phyloP scores from a whole-genome alignment of 2,329 filamentous ascomycete species.

The Calonectria crousiana region DNA sequence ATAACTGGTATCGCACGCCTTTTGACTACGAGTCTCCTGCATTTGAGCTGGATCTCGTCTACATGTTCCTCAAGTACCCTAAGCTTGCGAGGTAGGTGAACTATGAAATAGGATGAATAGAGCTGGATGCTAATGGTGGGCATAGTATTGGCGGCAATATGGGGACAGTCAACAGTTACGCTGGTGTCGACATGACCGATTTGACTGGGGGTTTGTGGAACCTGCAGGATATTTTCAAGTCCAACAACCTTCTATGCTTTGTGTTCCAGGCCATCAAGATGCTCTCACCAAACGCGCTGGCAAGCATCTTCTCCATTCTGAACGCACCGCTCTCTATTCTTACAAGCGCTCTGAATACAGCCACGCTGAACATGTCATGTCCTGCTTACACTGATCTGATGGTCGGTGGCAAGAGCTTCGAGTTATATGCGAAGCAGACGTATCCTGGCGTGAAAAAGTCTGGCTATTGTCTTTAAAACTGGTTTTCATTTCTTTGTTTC shows the following conservation, averaged over 20 bases:
- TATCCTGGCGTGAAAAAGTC: background rate
- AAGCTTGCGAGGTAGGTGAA: background rate
- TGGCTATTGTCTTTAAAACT: background rate
- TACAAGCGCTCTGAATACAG: background rate
- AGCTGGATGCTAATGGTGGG: background rate
- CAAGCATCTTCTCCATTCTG: background rate
- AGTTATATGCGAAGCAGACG: background rate
- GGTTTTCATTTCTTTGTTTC: too few relatives aligned
- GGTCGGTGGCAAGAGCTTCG: background rate
- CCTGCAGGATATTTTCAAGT: background rate
- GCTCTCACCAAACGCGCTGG: background rate
- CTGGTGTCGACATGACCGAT: background rate
- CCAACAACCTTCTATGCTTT: background rate
- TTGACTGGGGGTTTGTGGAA: background rate
- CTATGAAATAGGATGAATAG: too few relatives aligned
- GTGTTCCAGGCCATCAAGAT: background rate
- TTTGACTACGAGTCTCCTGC: slow-evolving; percentile 54
- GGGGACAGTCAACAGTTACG: background rate
- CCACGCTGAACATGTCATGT: background rate
- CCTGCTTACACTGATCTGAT: background rate
- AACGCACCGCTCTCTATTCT: background rate
- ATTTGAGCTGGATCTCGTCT: background rate
- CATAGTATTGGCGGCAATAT: background rate
- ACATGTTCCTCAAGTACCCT: background rate
- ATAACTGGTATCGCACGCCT: slow-evolving; percentile 61